A percentile compares a stretch with the other conserved stretches of the same genome.
Conservation (phyloP, 306 rosid genomes). For the Cucumis cinereus region DNA sequence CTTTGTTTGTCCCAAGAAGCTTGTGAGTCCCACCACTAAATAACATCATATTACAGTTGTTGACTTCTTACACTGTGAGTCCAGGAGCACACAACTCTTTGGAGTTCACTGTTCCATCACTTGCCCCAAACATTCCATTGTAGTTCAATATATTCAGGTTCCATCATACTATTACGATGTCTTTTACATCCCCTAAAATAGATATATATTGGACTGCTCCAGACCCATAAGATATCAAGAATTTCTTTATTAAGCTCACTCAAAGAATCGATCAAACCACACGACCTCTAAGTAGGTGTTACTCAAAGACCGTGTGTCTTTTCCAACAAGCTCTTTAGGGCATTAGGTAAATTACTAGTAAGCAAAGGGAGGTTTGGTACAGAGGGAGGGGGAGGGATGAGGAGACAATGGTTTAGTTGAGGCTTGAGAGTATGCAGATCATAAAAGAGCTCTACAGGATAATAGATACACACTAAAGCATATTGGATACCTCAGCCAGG, state of each 20-base stretch:
- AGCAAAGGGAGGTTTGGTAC: background rate
- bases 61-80: too few species aligned
- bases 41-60: too few species aligned
- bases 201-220: background rate
- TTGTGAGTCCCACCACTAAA: too few species aligned
- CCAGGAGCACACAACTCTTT: too few species aligned
- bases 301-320: background rate
- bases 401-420: background rate
- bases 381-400: background rate
- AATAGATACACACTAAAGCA: background rate
- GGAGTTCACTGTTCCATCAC: too few species aligned
- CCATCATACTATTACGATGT: background rate
- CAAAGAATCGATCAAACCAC: background rate
- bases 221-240: background rate
- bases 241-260: background rate
- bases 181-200: background rate
- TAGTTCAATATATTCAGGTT: too few species aligned
- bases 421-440: background rate
- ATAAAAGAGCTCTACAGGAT: background rate
- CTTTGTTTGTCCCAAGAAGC: too few species aligned
- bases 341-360: too few species aligned
- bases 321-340: background rate
- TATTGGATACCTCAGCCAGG: slow-evolving; percentile 48
- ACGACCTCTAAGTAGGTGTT: background rate
- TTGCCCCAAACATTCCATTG: too few species aligned